Evolutionary conservation across 1,284 basidiomycete species (phyloP), one percentile per base, ranked within the genome.

Genomic region (Ceratobasidium sp.): DNA sequence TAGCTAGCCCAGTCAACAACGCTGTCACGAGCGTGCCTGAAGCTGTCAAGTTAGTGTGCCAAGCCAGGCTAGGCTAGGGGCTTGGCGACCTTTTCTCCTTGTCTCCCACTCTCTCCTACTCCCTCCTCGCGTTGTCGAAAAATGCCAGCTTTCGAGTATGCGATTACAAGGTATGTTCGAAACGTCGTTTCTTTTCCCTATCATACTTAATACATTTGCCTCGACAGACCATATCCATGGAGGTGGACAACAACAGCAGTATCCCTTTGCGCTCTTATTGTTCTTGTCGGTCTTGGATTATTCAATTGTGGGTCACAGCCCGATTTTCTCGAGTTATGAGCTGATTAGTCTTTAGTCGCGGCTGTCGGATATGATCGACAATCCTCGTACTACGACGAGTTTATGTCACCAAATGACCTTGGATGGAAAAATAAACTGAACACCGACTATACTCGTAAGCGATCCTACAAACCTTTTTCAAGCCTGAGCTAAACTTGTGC

Each of bases 141-240:
- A 21, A 70, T 58, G 66, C 41, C 54, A 18, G 16, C 43, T 2
- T 18, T 70, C 2, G 66, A 70, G 35, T 70, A 70, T 58, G 52
- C 66, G 54, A 58, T 70, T 35, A 70, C 66, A n/a, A 70, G 66
- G 66, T 58, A 21, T 14, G 66, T 38, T 38, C 14, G 28, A 16
- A 47, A 23, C 18, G 3, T 28, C n/a, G 35, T 54, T 2, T 35
- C 55, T 38, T n/a, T 5, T 38, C 11, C 11, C 4, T 11, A 38
- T 30, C n/a, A 21, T 9, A 1, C 2, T 26, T 8, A 11, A 18
- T 38, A 28, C 13, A n/a, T 47, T 46, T 1, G 47, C 1, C n/a
- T n/a, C n/a, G n/a, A n/a, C 14, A 70, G 66, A 23, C 66, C 52
- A 28, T 70, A 58, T 47, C 66, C 66, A 7, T 70, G 52, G 66